Percentiles rank a stretch among this genome's conserved stretches.
These are phyloP conservation scores for Mycena olivaceomarginata DNA, from an alignment of 768 basidiomycete genomes.

Conservation along the genomic window DNA sequence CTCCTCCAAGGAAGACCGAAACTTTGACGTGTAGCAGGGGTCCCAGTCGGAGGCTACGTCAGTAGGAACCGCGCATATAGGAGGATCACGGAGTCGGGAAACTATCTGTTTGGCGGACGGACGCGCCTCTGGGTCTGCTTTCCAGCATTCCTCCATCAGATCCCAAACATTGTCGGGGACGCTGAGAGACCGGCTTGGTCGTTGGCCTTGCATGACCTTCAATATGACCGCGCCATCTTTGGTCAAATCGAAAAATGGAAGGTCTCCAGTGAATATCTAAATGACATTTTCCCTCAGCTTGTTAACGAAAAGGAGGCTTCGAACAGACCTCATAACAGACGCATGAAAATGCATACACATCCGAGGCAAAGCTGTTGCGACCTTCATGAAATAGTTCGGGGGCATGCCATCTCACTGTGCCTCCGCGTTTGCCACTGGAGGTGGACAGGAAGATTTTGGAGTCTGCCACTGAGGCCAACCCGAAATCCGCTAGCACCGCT, in stretches of 20 bases:
- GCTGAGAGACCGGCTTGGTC: conserved; percentile 11
- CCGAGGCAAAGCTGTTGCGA: too few species aligned
- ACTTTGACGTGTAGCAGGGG: conserved; percentile 35
- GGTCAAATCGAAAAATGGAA: conserved; percentile 45
- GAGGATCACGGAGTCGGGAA: conserved; percentile 32
- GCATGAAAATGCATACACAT: too few species aligned
- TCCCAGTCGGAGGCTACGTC: neutral
- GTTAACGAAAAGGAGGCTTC: neutral
- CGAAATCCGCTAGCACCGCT: conserved; percentile 53
- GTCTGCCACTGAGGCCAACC: conserved; percentile 47
- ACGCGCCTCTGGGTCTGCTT: conserved; percentile 15
- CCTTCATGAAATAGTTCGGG: conserved; percentile 46
- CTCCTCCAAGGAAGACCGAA: conserved; percentile 40
- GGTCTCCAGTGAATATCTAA: conserved; percentile 48
- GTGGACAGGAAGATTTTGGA: conserved; percentile 44
- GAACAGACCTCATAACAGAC: neutral
- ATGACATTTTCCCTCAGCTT: conserved; percentile 1
- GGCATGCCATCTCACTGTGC: conserved; percentile 51
- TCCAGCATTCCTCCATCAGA: conserved; percentile 41
- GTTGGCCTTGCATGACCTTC: conserved; percentile 40
- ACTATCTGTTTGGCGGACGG: conserved; percentile 27
- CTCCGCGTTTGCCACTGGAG: conserved; percentile 37
- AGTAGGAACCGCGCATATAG: conserved; percentile 29
- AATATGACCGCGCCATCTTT: conserved; percentile 43
- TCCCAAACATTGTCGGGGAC: conserved; percentile 29